Conservation (phyloP, 371 early-diverging fungal genomes). For the Entomophthora muscae region DNA sequence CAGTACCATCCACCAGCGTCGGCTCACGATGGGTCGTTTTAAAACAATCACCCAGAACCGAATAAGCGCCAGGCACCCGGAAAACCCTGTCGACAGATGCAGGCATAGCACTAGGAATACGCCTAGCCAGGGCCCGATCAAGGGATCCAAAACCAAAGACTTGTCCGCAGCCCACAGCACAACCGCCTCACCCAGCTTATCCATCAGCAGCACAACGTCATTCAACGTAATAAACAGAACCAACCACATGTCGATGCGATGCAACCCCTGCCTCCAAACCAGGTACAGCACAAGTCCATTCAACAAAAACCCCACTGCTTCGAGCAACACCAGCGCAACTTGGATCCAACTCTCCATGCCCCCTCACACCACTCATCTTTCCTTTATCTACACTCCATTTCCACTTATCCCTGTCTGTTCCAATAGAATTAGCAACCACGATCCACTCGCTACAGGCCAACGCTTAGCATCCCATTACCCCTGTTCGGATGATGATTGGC, state of each 20-base stretch:
- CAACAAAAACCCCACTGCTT: not conserved
- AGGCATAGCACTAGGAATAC: not conserved
- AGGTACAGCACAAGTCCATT: not conserved
- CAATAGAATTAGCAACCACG: too few relatives aligned
- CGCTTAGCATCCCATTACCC: too few relatives aligned
- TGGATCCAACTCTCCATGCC: too few relatives aligned
- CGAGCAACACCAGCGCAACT: not conserved
- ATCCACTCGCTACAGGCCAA: too few relatives aligned
- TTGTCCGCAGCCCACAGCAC: not conserved
- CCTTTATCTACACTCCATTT: too few relatives aligned
- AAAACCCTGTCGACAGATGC: not conserved
- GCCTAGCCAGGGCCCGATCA: not conserved
- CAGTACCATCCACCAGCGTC: not conserved
- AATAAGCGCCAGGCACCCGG: not conserved
- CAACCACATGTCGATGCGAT: not conserved
- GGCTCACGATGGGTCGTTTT: not conserved
- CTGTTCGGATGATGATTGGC: too few relatives aligned
- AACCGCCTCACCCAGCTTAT: not conserved
- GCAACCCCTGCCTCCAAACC: not conserved
- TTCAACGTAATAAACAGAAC: not conserved
- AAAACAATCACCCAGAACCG: not conserved
- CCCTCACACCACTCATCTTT: too few relatives aligned
- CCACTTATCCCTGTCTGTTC: too few relatives aligned
- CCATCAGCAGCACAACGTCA: not conserved
- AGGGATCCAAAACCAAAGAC: not conserved